These are phyloP conservation scores for Neurospora sp. DNA, from an alignment of 495 filamentous ascomycete genomes.

Conservation along the genomic window DNA sequence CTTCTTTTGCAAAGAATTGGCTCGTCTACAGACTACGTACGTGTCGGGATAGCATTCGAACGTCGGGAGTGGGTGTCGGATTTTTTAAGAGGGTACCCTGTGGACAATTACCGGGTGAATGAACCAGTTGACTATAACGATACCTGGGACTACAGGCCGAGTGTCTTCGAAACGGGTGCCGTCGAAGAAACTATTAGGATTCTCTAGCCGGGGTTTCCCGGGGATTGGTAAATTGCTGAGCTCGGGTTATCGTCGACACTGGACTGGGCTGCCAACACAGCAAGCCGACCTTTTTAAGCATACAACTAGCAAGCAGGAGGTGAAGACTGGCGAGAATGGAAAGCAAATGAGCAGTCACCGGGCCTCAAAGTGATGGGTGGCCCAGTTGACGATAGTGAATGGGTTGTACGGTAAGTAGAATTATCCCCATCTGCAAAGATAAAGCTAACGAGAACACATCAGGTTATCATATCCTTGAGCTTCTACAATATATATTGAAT, in stretches of 20 bases:
- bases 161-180: neutral
- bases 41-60: neutral
- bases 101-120: too few relatives aligned
- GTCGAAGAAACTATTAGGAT: neutral
- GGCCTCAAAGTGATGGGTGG: neutral
- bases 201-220: neutral
- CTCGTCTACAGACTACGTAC: neutral
- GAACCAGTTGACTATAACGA: fast-evolving
- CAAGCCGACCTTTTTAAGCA: neutral
- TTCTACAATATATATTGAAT: too few relatives aligned
- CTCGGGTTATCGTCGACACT: neutral
- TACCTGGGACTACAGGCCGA: neutral
- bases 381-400: neutral
- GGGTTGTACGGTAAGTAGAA: neutral
- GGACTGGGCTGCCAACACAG: neutral
- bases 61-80: fast-evolving
- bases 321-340: neutral
- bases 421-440: neutral
- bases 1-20: neutral
- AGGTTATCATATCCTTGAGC: too few relatives aligned
- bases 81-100: too few relatives aligned
- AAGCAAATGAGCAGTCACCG: neutral
- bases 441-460: neutral
- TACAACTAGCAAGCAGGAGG: neutral
- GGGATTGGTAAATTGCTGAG: neutral